Percentiles rank a stretch among this genome's conserved stretches.
phyloP scores from a whole-genome alignment of 2,329 filamentous ascomycete species.

The Didymella keratinophila region DNA sequence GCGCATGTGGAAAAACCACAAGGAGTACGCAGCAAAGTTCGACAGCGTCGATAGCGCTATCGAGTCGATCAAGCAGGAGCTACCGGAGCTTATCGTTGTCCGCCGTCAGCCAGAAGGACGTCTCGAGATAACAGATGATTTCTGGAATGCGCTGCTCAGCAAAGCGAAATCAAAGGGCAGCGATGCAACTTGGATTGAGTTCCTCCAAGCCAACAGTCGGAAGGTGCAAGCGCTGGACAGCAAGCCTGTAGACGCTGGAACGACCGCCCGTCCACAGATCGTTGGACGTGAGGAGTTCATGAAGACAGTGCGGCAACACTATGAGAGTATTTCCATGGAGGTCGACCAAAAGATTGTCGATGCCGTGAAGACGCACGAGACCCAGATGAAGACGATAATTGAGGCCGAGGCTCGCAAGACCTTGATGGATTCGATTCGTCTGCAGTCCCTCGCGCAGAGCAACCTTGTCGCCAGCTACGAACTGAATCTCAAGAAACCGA shows the following conservation, averaged over 20 bases:
- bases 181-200: slow-evolving; percentile 60
- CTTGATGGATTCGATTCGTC: slow-evolving; percentile 40
- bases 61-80: slow-evolving; percentile 30
- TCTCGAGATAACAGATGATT: slow-evolving; percentile 64
- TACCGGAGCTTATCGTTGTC: slow-evolving; percentile 67
- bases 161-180: slow-evolving; percentile 59
- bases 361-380: slow-evolving; percentile 26
- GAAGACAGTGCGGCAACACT: slow-evolving; percentile 38
- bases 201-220: slow-evolving; percentile 61
- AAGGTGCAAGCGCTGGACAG: slow-evolving; percentile 42
- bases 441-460: slow-evolving; percentile 43
- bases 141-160: slow-evolving; percentile 70
- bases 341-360: slow-evolving; percentile 39
- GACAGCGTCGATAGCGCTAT: slow-evolving; percentile 25
- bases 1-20: slow-evolving; percentile 28
- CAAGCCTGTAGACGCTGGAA: slow-evolving; percentile 11
- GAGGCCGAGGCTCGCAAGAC: slow-evolving; percentile 42
- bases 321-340: slow-evolving; percentile 27
- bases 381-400: slow-evolving; percentile 28
- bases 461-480: slow-evolving; percentile 45
- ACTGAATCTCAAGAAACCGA: slow-evolving; percentile 60
- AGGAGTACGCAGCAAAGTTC: slow-evolving; percentile 21
- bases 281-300: slow-evolving; percentile 62
- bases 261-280: slow-evolving; percentile 21
- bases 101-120: slow-evolving; percentile 62